Evolutionary conservation across 208 protist genomes (phyloP).

Genomic region (Crithidia thermophila): DNA sequence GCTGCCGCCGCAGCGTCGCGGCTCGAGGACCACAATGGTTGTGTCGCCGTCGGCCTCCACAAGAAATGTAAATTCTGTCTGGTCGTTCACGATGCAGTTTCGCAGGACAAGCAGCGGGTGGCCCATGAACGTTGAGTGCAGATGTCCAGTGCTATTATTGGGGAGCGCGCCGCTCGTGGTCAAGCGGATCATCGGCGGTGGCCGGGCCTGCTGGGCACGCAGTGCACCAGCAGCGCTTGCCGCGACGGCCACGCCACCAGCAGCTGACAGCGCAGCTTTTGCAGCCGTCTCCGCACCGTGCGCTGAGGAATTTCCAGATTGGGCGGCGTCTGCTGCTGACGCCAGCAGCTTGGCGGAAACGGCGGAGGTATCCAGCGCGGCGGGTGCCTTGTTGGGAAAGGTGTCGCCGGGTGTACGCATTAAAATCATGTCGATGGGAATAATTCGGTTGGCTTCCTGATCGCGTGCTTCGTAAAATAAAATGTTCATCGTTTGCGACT

Average conservation of each 20-base stretch:
- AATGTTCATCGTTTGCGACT: constrained; percentile 80
- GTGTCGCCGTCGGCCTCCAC: constrained; percentile 53
- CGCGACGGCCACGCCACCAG: neutral
- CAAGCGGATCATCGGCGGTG: constrained; percentile 19
- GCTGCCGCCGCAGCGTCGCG: constrained; percentile 54
- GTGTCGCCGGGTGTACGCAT: constrained; percentile 58
- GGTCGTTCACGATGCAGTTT: constrained; percentile 78
- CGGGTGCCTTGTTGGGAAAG: constrained; percentile 1
- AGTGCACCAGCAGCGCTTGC: neutral
- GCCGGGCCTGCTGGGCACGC: constrained; percentile 8
- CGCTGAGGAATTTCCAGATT: too few relatives aligned
- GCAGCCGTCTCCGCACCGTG: too few relatives aligned
- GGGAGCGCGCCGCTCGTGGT: neutral
- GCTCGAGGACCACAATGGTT: constrained; percentile 78
- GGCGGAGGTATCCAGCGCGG: neutral
- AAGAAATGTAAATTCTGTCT: constrained; percentile 70
- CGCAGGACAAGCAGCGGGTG: constrained; percentile 64
- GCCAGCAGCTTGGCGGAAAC: neutral
- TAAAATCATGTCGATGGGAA: constrained; percentile 84
- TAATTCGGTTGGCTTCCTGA: constrained; percentile 77
- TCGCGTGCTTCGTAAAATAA: constrained; percentile 84
- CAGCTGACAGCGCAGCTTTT: neutral
- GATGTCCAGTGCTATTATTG: neutral
- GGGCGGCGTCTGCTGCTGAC: too few relatives aligned
- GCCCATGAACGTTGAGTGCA: constrained; percentile 61